Conservation (phyloP, 1,284 basidiomycete genomes). For the Cutaneotrichosporon mucoides region DNA sequence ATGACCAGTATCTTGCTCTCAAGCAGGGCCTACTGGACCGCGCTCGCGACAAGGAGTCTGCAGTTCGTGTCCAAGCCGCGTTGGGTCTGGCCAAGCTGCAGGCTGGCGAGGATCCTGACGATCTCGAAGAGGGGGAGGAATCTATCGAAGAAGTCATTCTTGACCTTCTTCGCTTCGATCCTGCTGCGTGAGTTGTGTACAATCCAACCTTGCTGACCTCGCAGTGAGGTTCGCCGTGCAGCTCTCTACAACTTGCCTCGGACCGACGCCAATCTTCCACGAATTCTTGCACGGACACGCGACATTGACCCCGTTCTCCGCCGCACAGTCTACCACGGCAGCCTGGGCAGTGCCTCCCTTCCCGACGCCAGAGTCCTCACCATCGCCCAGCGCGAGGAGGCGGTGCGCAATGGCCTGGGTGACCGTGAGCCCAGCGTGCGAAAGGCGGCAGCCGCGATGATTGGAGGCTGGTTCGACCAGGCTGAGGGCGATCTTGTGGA, state of each 20-base stretch:
- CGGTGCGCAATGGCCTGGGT: constrained; percentile 76
- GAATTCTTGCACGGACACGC: constrained; percentile 73
- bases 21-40: constrained; percentile 69
- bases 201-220: not conserved
- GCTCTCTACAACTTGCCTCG: constrained; percentile 75
- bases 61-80: constrained; percentile 78
- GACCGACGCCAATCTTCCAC: constrained; percentile 59
- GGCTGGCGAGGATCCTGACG: constrained; percentile 67
- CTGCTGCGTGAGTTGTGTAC: constrained; percentile 63
- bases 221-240: constrained; percentile 77
- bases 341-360: constrained; percentile 55
- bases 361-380: constrained; percentile 66
- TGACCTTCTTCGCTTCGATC: constrained; percentile 69
- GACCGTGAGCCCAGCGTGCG: constrained; percentile 82
- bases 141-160: constrained; percentile 66
- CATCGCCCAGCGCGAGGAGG: constrained; percentile 70
- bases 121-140: constrained; percentile 61
- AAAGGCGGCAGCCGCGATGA: constrained; percentile 69
- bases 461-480: constrained; percentile 72
- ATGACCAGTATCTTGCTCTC: constrained; percentile 71
- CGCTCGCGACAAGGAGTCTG: constrained; percentile 76
- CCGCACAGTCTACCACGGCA: constrained; percentile 70
- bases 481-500: constrained; percentile 53
- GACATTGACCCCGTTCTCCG: constrained; percentile 81
- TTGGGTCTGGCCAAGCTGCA: constrained; percentile 80